Conservation (phyloP, 306 rosid genomes). For the Cicer bijugum region DNA sequence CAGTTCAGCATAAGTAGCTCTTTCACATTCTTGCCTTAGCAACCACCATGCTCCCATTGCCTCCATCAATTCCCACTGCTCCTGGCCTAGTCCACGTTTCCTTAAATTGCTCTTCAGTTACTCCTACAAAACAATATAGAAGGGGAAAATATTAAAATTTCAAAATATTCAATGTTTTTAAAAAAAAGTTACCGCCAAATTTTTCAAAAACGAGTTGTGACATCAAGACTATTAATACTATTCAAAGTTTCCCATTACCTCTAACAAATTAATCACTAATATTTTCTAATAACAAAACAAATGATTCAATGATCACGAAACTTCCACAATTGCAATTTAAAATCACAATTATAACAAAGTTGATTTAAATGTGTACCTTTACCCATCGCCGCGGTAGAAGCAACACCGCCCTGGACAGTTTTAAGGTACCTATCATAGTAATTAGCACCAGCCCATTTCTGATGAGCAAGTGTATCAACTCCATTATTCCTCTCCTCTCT, state of each 20-base stretch:
- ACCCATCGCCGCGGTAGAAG: constrained; percentile 99
- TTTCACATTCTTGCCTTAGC: constrained; percentile 83
- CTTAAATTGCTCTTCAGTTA: constrained; percentile 92
- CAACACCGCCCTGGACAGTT: constrained; percentile 93
- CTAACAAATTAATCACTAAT: too few relatives aligned
- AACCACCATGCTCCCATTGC: constrained; percentile 53
- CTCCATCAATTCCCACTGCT: constrained; percentile 61
- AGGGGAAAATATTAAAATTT: background rate
- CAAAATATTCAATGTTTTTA: background rate
- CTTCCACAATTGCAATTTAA: background rate
- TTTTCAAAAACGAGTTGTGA: background rate
- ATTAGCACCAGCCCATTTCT: constrained; percentile 98
- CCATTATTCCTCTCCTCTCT: constrained; percentile 93
- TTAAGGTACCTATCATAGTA: constrained; percentile 90
- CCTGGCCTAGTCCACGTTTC: constrained; percentile 90
- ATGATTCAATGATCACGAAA: background rate
- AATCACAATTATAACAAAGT: background rate
- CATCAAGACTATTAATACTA: background rate
- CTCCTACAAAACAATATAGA: constrained; percentile 59
- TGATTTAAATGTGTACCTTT: constrained; percentile 56
- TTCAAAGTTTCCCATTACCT: too few relatives aligned
- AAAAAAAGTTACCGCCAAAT: background rate
- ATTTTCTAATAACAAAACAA: too few relatives aligned
- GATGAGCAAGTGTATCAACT: constrained; percentile 95
- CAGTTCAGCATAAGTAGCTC: background rate